Evolutionary conservation across 768 basidiomycete genomes (phyloP), one percentile per base, ranked within the genome.

Genomic region (Leucocoprinus leucothites): DNA sequence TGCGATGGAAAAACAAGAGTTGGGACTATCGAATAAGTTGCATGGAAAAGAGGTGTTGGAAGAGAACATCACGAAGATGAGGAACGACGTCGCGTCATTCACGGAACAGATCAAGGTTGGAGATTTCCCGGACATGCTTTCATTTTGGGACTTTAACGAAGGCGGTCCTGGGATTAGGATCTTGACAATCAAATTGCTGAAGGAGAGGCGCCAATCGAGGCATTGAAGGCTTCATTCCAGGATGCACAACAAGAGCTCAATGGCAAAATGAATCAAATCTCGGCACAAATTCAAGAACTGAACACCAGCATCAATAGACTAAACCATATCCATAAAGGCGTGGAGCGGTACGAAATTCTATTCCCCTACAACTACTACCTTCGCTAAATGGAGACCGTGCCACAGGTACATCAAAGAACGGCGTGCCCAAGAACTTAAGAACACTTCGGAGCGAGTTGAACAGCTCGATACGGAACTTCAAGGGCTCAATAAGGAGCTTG

Each of bases 321-420:
- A 14, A 76, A 76, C 9, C 74, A 73, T 38, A 77, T 79, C 51
- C 87, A 82, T 66, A 84, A 82, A 64, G 71, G 69, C 24, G 75
- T 91, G 22, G 88, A 91, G 61, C 74, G 82, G 89, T 89, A 63
- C 48, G 76, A 25, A 14, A 13, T 31, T 40, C 22, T 13, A 13
- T 22, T 48, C 31, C 18, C 48, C 47, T 13, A 9, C n/a, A 13
- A 38, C 53, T 47, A 4, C 44, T 0, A 35, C 26, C 11, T 34
- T 21, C 6, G 21, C 31, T n/a, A 6, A n/a, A 34, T 31, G 11
- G 28, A 19, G 28, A 47, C 6, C 13, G 49, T 31, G 35, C 34
- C 6, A 16, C 49, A 96, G 94, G 58, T 94, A 94, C 66, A 75
- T 87, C 53, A 82, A 83, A 48, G 84, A 86, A 38, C 86, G 84